Base-by-base conservation (phyloP, 1,139 yeast species). In the Candida labiduridarum region DNA sequence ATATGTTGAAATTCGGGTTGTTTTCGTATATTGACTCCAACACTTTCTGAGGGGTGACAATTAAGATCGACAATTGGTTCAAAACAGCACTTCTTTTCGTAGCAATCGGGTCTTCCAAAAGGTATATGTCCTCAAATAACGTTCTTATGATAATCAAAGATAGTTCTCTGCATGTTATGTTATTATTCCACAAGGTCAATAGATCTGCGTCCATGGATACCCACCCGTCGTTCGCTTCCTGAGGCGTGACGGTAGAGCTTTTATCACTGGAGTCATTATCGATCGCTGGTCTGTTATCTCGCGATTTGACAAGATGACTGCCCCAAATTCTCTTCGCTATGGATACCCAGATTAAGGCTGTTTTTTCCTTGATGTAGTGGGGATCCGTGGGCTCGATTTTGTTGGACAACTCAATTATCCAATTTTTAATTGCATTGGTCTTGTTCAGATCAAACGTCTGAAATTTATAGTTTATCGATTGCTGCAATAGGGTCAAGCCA, bases 241-340 rank as follows among this genome's bases (percentile, higher is more conserved):
- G 74, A 27, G 70, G 72, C 2, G 58, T 46, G 16, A 46, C 45
- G 6, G 42, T 41, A 12, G 48, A n/a, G 25, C 19, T 12, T 10
- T 35, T 45, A 15, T 33, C 46, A 29, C 35, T 34, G 18, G 43
- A 19, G 18, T 31, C 30, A 27, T 35, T 22, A 39, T 27, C 14
- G 16, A 16, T 16, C 10, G 11, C 8, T 27, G 35, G 9, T 12
- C 4, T 6, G 30, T 27, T 40, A 5, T 54, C 54, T 39, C 53
- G 52, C 2, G 59, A 51, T 54, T 71, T 74, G 36, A 73, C 65
- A 30, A 76, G 60, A 51, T 68, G 79, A 45, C 78, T 74, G 9
- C 98, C 98, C 99, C 99, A 95, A 38, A 84, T 79, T 49, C 96
- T 78, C 63, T 95, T 94, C n/a, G 97, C 96, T 11, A 94, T 76